phyloP scores from a whole-genome alignment of 108 stramenopile genomes.

The Chaetoceros tenuissimus region DNA sequence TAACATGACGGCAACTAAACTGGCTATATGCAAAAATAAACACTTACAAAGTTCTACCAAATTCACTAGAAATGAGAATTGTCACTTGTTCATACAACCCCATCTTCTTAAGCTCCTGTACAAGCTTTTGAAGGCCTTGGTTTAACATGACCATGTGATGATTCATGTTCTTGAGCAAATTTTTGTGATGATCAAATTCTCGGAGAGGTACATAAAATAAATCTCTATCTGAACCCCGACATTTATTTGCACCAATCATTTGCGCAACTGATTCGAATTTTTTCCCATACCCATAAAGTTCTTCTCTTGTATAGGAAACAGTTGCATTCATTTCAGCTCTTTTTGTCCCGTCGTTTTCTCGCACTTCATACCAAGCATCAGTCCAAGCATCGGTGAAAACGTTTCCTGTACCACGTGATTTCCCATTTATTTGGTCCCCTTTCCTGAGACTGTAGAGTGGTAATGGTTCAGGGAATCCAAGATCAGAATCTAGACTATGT shows the following conservation, averaged over 20 bases:
- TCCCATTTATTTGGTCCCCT: no score
- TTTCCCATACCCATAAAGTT: not conserved
- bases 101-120: slow-evolving; percentile 34
- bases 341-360: not conserved
- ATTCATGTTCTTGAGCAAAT: not conserved
- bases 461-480: not conserved
- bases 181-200: slow-evolving; percentile 3
- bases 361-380: no score
- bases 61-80: slow-evolving; percentile 48
- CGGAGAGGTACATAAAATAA: slow-evolving; percentile 1
- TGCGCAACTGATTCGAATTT: not conserved
- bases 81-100: slow-evolving; percentile 38
- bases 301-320: no score
- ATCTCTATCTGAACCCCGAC: not conserved
- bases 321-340: no score
- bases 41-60: no score
- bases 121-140: slow-evolving; percentile 26
- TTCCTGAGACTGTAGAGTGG: not conserved
- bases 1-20: no score
- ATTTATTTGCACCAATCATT: not conserved
- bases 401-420: no score
- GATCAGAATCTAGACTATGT: not conserved
- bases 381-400: no score
- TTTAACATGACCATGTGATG: slow-evolving; percentile 22
- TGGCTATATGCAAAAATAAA: no score